Percentiles rank a stretch among this genome's conserved stretches.
These are phyloP conservation scores for Podospora pseudoanserina DNA, from an alignment of 495 filamentous ascomycete genomes.

Conservation along the genomic window DNA sequence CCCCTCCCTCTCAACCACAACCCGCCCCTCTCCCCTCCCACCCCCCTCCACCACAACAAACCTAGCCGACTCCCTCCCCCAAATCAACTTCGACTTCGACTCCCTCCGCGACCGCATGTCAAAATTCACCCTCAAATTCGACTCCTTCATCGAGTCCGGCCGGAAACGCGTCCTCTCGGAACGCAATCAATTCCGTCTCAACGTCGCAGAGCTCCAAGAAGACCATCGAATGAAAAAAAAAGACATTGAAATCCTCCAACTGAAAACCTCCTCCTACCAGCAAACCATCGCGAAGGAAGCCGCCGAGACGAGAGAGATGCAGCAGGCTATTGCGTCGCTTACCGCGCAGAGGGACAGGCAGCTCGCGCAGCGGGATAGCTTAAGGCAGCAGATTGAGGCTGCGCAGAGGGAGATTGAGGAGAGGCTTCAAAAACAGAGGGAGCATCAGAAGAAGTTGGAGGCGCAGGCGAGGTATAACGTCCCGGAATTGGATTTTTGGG, in stretches of 20 bases:
- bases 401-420: conserved; percentile 65
- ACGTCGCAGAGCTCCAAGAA: conserved; percentile 86
- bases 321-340: conserved; percentile 70
- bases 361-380: conserved; percentile 64
- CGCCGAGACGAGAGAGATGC: conserved; percentile 84
- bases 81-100: conserved; percentile 93
- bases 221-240: conserved; percentile 83
- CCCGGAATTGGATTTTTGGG: conserved; percentile 94
- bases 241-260: conserved; percentile 77
- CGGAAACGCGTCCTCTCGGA: conserved; percentile 87
- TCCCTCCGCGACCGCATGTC: conserved; percentile 93
- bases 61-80: conserved; percentile 76
- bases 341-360: conserved; percentile 71
- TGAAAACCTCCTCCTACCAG: conserved; percentile 71
- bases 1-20: conserved; percentile 71
- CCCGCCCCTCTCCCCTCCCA: conserved; percentile 71
- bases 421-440: conserved; percentile 48
- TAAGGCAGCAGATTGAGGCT: conserved; percentile 74
- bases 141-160: conserved; percentile 88
- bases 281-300: conserved; percentile 82
- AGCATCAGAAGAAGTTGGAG: conserved; percentile 61
- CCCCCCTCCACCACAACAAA: conserved; percentile 47
- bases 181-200: conserved; percentile 88
- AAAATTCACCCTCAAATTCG: conserved; percentile 85
- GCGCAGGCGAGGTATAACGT: conserved; percentile 78